Conservation (phyloP, 179 eudicot genomes). For the Patellifolia procumbens region DNA sequence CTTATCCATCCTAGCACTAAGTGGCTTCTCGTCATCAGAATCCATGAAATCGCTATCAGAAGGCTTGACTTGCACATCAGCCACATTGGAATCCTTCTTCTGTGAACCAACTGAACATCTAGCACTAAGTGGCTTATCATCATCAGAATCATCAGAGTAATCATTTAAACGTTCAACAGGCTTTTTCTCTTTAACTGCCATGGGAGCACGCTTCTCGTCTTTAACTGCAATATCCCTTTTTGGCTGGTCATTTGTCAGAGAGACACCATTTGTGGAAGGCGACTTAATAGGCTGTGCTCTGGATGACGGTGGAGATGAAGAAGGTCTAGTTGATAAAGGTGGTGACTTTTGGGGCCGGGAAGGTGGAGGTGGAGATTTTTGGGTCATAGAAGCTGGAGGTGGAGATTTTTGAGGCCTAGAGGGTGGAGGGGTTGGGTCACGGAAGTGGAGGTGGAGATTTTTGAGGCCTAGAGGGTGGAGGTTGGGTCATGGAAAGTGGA, state of each 20-base stretch:
- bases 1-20: constrained; percentile 51
- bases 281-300: constrained; percentile 28
- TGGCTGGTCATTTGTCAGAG: constrained; percentile 35
- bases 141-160: constrained; percentile 86
- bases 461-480: too few species aligned
- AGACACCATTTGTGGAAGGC: constrained; percentile 32
- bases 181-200: constrained; percentile 42
- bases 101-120: constrained; percentile 37
- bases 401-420: too few species aligned
- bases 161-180: constrained; percentile 26
- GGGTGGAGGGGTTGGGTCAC: too few species aligned
- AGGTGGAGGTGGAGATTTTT: constrained; percentile 39
- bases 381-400: too few species aligned
- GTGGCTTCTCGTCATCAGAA: constrained; percentile 91
- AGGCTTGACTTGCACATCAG: constrained; percentile 32
- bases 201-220: constrained; percentile 5
- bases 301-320: constrained; percentile 33
- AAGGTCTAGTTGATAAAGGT: too few species aligned
- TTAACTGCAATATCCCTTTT: constrained; percentile 27
- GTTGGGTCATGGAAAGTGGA: too few species aligned
- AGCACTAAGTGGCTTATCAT: constrained; percentile 69
- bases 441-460: too few species aligned
- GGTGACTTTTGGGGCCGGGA: constrained; percentile 38
- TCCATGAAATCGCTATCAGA: constrained; percentile 51
- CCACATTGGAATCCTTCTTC: constrained; percentile 30